These are phyloP conservation scores for Acanthamoeba polyphaga DNA, from an alignment of 208 protist species.

Conservation along the genomic window DNA sequence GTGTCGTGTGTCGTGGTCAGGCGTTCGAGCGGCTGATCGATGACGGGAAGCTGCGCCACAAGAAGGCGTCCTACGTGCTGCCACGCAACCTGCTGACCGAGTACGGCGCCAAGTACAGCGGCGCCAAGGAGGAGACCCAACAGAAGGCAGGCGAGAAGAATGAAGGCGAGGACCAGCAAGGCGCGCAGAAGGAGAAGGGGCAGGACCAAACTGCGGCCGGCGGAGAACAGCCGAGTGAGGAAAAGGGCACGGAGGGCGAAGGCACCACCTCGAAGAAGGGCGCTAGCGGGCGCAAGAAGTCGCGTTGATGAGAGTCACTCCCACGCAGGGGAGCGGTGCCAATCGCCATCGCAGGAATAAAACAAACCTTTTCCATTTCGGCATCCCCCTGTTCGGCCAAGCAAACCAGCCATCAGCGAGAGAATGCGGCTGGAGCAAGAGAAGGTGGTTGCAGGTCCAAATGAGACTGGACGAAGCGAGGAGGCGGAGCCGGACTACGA, in stretches of 20 bases:
- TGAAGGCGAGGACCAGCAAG: neutral
- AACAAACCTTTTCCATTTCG: too few relatives aligned
- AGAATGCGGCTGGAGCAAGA: too few relatives aligned
- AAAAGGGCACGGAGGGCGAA: neutral
- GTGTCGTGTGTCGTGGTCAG: neutral
- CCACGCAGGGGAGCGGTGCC: too few relatives aligned
- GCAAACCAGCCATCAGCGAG: too few relatives aligned
- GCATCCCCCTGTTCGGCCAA: too few relatives aligned
- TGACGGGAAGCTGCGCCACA: conserved; percentile 26
- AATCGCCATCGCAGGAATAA: too few relatives aligned
- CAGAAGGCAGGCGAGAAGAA: neutral
- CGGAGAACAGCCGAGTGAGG: neutral
- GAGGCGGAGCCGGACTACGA: too few relatives aligned
- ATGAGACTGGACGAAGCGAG: too few relatives aligned
- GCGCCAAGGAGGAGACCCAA: neutral
- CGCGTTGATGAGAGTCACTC: neutral
- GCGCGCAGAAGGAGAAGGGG: neutral
- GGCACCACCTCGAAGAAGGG: neutral
- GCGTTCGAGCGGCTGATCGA: conserved; percentile 38
- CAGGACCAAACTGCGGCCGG: neutral
- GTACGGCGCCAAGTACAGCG: neutral
- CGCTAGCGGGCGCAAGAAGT: neutral
- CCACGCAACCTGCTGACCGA: conserved; percentile 8
- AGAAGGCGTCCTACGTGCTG: conserved; percentile 59
- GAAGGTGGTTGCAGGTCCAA: too few relatives aligned